Percentiles rank a stretch among this genome's conserved stretches.
Conservation (phyloP, 2,329 filamentous ascomycete genomes). For the Clonostachys solani region DNA sequence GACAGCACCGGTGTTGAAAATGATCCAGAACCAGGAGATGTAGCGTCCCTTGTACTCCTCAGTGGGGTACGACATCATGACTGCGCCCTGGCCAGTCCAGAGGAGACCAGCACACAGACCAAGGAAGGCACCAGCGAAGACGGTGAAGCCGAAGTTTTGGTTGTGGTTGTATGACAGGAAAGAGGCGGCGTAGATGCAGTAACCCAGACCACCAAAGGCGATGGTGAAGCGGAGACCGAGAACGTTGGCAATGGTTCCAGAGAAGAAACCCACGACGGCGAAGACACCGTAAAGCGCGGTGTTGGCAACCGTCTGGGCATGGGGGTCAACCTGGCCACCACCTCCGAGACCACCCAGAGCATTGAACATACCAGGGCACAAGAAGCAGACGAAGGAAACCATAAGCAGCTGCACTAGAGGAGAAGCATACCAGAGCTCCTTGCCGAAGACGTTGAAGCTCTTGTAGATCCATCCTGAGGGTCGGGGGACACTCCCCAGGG, state of each 20-base stretch:
- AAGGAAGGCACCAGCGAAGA: constrained; percentile 72
- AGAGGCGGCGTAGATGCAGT: constrained; percentile 57
- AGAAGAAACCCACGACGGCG: constrained; percentile 63
- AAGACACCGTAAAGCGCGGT: constrained; percentile 69
- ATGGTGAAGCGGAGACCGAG: constrained; percentile 67
- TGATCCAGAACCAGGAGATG: constrained; percentile 90
- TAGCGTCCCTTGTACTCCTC: constrained; percentile 82
- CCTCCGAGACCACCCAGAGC: constrained; percentile 59
- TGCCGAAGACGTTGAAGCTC: constrained; percentile 44
- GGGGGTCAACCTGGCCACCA: constrained; percentile 44
- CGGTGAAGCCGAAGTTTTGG: constrained; percentile 47
- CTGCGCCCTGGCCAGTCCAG: constrained; percentile 79
- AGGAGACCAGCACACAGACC: constrained; percentile 76
- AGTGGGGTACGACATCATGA: constrained; percentile 86
- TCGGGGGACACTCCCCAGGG: constrained; percentile 1
- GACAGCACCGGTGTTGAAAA: constrained; percentile 89
- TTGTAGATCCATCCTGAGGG: constrained; percentile 8
- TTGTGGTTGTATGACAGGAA: constrained; percentile 8
- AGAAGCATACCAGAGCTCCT: constrained; percentile 66
- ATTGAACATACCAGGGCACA: constrained; percentile 70
- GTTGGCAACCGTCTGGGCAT: constrained; percentile 58
- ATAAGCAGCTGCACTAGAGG: constrained; percentile 68
- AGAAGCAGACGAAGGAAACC: constrained; percentile 52
- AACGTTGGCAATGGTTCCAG: constrained; percentile 74
- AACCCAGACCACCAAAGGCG: constrained; percentile 70